Base-by-base conservation (phyloP, 1,284 basidiomycete species). In the Austropuccinia psidii region DNA sequence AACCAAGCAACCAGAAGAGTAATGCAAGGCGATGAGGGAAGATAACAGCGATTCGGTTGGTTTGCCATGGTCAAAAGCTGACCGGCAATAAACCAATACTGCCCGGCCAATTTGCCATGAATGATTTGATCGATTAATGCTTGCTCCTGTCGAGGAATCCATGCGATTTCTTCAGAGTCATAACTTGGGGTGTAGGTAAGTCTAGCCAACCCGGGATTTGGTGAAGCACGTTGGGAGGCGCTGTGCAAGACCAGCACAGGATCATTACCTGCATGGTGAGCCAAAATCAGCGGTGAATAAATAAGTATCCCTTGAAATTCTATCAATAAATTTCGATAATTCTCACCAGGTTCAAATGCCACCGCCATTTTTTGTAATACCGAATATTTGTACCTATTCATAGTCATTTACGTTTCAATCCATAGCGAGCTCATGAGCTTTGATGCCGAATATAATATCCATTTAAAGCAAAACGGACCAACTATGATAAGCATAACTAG, bases 331-430 rank as follows among this genome's bases (percentile, higher is more conserved):
- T n/a, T n/a, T 45, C n/a, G 43, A n/a, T 11, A 45, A 45, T 13
- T 27, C 45, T 50, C 27, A 72, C 69, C 69, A 11, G 70, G 49
- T 52, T 73, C 70, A 45, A 73, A 73, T 1, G 70, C 70, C 13
- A 73, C 61, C 17, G 70, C 70, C 70, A 73, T 73, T 45, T 73
- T 73, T 41, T 73, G 15, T 49, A 73, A 65, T 4, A 73, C 70
- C 11, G 70, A 73, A 52, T 65, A 57, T 57, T 73, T 73, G 47
- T 73, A 73, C 70, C 70, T 73, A 50, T 35, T 7, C 3, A 4
- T 43, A 3, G 13, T n/a, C 9, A 17, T 35, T 27, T 8, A 39
- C 29, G 9, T 24, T 19, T n/a, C 9, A 9, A 6, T 19, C 15
- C 17, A 8, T 29, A 33, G 37, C 8, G 35, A 21, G 29, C 49